Conservation (phyloP, 805 yeast species). For the Wickerhamomyces hampshirensis region DNA sequence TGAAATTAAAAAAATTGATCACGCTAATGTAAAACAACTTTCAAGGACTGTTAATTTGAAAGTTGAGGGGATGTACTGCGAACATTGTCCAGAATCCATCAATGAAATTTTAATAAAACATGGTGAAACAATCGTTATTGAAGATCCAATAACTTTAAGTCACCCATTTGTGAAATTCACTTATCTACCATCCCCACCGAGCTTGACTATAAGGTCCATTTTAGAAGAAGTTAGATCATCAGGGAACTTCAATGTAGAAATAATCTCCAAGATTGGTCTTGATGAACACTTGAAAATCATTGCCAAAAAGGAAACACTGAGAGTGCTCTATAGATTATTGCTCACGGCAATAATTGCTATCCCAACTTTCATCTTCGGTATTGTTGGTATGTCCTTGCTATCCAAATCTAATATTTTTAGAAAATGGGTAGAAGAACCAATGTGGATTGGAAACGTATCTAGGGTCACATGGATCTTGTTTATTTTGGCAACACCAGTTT, state of each 20-base stretch:
- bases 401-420: conserved; percentile 38
- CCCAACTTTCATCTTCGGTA: conserved; percentile 64
- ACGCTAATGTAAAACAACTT: conserved; percentile 41
- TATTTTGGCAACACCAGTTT: conserved; percentile 64
- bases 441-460: conserved; percentile 59
- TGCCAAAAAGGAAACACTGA: conserved; percentile 42
- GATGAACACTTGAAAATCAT: conserved; percentile 58
- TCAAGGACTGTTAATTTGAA: conserved; percentile 54
- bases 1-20: conserved; percentile 39
- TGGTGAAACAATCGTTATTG: conserved; percentile 54
- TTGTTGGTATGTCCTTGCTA: conserved; percentile 63
- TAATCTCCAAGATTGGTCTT: conserved; percentile 50
- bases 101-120: conserved; percentile 42
- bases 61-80: conserved; percentile 66
- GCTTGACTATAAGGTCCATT: conserved; percentile 51
- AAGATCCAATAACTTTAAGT: conserved; percentile 48
- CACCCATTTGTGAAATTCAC: conserved; percentile 60
- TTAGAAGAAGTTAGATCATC: conserved; percentile 43
- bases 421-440: conserved; percentile 53
- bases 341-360: conserved; percentile 52
- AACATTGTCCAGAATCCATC: conserved; percentile 59
- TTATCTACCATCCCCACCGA: conserved; percentile 54
- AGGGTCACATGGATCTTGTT: conserved; percentile 64
- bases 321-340: conserved; percentile 41
- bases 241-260: conserved; percentile 42